Evolutionary conservation across 202 grass and related monocot genomes (phyloP).

Genomic region (Cymbopogon flexuosus): DNA sequence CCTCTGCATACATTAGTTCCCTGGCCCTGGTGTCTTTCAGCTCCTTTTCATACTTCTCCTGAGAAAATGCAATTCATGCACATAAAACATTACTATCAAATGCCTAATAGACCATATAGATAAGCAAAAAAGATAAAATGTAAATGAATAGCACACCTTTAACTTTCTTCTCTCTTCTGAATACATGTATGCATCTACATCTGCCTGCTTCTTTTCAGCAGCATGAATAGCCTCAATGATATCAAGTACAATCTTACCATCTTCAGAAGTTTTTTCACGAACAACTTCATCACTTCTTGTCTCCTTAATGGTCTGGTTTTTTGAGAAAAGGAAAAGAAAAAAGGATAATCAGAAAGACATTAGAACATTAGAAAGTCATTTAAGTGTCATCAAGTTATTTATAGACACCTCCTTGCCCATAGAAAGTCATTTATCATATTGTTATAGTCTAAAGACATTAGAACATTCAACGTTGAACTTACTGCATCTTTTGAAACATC

Average conservation of each 20-base stretch:
- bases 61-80: slow-evolving; percentile 28
- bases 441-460: background rate
- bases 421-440: slow-evolving; percentile 2
- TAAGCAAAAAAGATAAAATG: slow-evolving; percentile 13
- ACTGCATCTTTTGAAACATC: slow-evolving; percentile 38
- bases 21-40: slow-evolving; percentile 82
- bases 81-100: background rate
- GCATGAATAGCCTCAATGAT: slow-evolving; percentile 91
- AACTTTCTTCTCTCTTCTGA: slow-evolving; percentile 94
- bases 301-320: slow-evolving; percentile 36
- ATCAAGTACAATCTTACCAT: slow-evolving; percentile 71
- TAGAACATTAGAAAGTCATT: background rate
- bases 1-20: slow-evolving; percentile 81
- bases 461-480: slow-evolving; percentile 15
- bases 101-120: slow-evolving; percentile 2
- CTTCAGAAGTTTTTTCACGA: slow-evolving; percentile 34
- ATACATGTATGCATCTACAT: slow-evolving; percentile 81
- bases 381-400: slow-evolving; percentile 10
- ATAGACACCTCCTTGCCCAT: slow-evolving; percentile 2
- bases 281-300: slow-evolving; percentile 32
- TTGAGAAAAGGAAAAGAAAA: background rate
- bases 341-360: background rate
- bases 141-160: slow-evolving; percentile 57
- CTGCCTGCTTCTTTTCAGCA: slow-evolving; percentile 87
- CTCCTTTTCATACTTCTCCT: slow-evolving; percentile 94